These are phyloP conservation scores for Aureobasidium subglaciale DNA, from an alignment of 2,329 filamentous ascomycete species.

Conservation along the genomic window DNA sequence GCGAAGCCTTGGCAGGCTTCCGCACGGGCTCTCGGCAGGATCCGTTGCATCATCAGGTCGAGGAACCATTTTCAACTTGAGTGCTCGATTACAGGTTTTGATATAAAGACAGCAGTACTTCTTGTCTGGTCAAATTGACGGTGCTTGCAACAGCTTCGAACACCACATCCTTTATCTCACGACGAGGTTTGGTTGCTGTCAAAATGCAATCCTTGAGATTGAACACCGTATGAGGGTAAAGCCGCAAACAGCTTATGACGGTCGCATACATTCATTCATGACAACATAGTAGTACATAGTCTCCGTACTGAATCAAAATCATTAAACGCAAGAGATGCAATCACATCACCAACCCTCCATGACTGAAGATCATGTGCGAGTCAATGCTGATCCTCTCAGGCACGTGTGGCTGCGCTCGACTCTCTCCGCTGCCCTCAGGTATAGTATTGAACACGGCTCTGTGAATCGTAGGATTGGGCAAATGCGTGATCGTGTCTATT, in stretches of 20 bases:
- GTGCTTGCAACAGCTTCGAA: too few species aligned
- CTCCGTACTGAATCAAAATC: too few species aligned
- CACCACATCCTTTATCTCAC: too few species aligned
- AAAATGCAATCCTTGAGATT: too few species aligned
- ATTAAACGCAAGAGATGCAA: background rate
- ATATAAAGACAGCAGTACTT: too few species aligned
- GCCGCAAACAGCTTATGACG: too few species aligned
- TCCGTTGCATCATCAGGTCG: background rate
- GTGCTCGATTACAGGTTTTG: too few species aligned
- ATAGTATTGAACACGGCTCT: background rate
- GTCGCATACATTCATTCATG: too few species aligned
- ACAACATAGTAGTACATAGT: too few species aligned
- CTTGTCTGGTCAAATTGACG: too few species aligned
- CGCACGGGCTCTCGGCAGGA: background rate
- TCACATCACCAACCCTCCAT: slow-evolving; percentile 4
- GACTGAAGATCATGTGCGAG: slow-evolving; percentile 3
- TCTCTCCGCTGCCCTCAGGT: background rate
- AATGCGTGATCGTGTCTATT: background rate
- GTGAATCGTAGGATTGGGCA: background rate
- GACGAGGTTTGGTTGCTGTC: too few species aligned
- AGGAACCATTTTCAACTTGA: background rate
- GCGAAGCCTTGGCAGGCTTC: background rate
- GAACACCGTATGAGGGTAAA: too few species aligned
- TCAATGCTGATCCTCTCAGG: background rate
- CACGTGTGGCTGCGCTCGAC: background rate